Conservation (phyloP, 2,329 filamentous ascomycete species). For the Colletotrichum caudatum region DNA sequence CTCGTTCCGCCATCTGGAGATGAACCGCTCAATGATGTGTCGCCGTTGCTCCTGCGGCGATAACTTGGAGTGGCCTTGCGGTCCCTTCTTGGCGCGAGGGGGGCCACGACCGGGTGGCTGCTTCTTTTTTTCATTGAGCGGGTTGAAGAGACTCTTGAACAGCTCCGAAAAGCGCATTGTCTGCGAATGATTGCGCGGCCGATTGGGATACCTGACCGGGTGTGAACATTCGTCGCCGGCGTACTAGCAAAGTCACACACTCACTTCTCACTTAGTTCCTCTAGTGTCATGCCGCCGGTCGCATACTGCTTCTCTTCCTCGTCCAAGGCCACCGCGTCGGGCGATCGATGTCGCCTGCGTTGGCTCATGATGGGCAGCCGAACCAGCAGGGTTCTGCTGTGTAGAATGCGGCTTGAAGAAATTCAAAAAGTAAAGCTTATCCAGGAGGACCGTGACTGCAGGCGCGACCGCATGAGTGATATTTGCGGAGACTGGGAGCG, state of each 20-base stretch:
- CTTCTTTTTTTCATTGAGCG: conserved; percentile 81
- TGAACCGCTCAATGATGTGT: conserved; percentile 87
- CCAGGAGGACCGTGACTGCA: too few species aligned
- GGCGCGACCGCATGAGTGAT: not conserved
- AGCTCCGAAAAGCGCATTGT: conserved; percentile 88
- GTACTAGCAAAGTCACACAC: conserved; percentile 43
- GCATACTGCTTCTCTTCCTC: conserved; percentile 67
- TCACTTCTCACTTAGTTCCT: conserved; percentile 61
- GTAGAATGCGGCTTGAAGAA: not conserved
- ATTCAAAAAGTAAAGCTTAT: too few species aligned
- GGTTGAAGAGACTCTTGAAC: conserved; percentile 83
- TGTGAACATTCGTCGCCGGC: conserved; percentile 30
- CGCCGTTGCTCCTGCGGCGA: conserved; percentile 83
- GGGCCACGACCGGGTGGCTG: conserved; percentile 70
- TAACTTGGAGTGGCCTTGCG: conserved; percentile 67
- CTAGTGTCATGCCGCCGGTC: conserved; percentile 51
- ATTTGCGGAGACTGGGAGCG: too few species aligned
- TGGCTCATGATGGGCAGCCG: conserved; percentile 50
- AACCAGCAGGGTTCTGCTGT: not conserved
- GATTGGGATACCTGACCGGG: conserved; percentile 79
- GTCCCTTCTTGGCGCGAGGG: conserved; percentile 69
- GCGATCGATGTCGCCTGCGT: conserved; percentile 45
- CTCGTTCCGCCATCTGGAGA: conserved; percentile 85
- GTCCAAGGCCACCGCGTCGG: conserved; percentile 56
- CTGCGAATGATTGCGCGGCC: conserved; percentile 82